Evolutionary conservation across 192 early-diverging fungal species (phyloP), one percentile per base, ranked within the genome.

Genomic region (Gonapodya sp.): DNA sequence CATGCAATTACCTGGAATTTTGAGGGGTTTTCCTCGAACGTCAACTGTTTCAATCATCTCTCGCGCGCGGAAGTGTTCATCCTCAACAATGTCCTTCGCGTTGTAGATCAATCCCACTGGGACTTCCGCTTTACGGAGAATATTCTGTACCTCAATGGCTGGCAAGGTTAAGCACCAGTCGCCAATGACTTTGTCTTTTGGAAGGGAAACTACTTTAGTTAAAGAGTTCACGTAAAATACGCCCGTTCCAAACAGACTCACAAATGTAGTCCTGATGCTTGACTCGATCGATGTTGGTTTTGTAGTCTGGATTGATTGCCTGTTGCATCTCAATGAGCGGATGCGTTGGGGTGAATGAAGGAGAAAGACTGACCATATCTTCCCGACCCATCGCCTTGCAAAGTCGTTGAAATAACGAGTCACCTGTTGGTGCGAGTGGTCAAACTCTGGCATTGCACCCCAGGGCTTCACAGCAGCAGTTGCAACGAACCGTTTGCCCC

Each of bases 401-500:
- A 0, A 88, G 81, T 32, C 87, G 79, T 36, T 88, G 84, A 46
- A 87, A 88, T 16, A 88, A 87, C 36, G 83, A 81, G 80, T 88
- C 87, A 2, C n/a, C n/a, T n/a, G n/a, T n/a, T n/a, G n/a, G n/a
- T n/a, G n/a, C n/a, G n/a, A n/a, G n/a, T n/a, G n/a, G n/a, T n/a
- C n/a, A n/a, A n/a, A n/a, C n/a, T n/a, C n/a, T n/a, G n/a, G n/a
- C n/a, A n/a, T n/a, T n/a, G n/a, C n/a, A n/a, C n/a, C n/a, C n/a
- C n/a, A n/a, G n/a, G n/a, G n/a, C n/a, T n/a, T n/a, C n/a, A n/a
- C n/a, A n/a, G n/a, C n/a, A n/a, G n/a, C n/a, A n/a, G n/a, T n/a
- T n/a, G n/a, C n/a, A n/a, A n/a, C n/a, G n/a, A n/a, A n/a, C 87
- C 85, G 46, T 88, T 88, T 31, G 85, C 87, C 32, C 87, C 87